These are phyloP conservation scores for Debaryomycetaceae sp. DNA, from an alignment of 1,139 yeast species.

Conservation along the genomic window DNA sequence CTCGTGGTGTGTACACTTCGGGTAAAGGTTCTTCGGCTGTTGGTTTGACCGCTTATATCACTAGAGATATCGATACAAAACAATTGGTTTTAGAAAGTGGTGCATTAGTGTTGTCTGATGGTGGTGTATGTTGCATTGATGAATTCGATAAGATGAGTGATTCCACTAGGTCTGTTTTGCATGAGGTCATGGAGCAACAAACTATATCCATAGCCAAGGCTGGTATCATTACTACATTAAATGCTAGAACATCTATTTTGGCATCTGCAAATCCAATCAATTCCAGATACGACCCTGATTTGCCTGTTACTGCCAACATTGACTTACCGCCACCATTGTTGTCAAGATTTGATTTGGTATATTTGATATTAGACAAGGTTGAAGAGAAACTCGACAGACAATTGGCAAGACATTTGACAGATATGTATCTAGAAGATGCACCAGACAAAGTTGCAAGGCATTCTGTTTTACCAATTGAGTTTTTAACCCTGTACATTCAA, in stretches of 20 bases:
- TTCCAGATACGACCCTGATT: conserved; percentile 86
- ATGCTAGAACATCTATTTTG: conserved; percentile 91
- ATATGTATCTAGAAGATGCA: conserved; percentile 84
- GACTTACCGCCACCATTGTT: conserved; percentile 94
- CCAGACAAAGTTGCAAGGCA: conserved; percentile 68
- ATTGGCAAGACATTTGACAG: conserved; percentile 85
- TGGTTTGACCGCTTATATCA: conserved; percentile 95
- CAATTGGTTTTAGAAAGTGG: conserved; percentile 95
- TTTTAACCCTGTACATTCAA: conserved; percentile 82
- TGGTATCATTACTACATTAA: conserved; percentile 92
- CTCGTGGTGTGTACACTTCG: conserved; percentile 95
- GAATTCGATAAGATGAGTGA: conserved; percentile 98
- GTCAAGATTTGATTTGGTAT: conserved; percentile 92
- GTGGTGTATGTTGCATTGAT: conserved; percentile 98
- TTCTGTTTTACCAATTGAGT: conserved; percentile 80
- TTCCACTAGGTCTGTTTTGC: conserved; percentile 88
- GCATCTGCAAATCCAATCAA: conserved; percentile 99
- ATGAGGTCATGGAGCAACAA: conserved; percentile 99
- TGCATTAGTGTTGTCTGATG: conserved; percentile 94
- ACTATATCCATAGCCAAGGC: conserved; percentile 98
- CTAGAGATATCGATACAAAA: conserved; percentile 89
- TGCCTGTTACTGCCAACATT: conserved; percentile 92
- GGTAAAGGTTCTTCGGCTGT: conserved; percentile 99
- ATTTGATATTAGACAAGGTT: conserved; percentile 86
- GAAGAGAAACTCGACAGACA: conserved; percentile 83